Conservation (phyloP, 345 rosid species). For the Sisymbrium irio region DNA sequence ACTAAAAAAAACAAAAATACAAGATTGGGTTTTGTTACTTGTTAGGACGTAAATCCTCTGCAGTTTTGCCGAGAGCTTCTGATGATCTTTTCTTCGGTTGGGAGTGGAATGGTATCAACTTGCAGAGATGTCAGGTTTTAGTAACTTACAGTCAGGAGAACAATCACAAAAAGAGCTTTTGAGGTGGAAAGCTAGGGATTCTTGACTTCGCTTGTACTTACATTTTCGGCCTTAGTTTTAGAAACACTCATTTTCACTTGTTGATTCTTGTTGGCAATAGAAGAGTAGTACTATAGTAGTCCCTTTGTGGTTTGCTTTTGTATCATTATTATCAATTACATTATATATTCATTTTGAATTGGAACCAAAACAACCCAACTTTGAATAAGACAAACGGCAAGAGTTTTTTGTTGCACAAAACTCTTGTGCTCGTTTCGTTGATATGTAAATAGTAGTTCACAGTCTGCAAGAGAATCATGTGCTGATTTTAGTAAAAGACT, state of each 20-base stretch:
- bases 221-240: conserved; percentile 11
- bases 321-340: neutral
- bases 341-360: neutral
- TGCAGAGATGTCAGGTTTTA: conserved; percentile 16
- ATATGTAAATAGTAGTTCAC: neutral
- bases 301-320: neutral
- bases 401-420: neutral
- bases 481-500: neutral
- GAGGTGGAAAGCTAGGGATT: neutral
- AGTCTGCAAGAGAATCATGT: neutral
- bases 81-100: neutral
- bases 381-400: neutral
- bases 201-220: neutral
- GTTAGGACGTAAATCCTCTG: conserved; percentile 11
- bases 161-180: neutral
- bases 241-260: neutral
- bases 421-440: neutral
- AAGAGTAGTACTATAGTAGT: too few relatives aligned
- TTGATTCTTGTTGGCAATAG: conserved; percentile 1
- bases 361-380: neutral
- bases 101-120: neutral
- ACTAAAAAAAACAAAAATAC: conserved; percentile 37
- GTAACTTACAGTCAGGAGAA: conserved; percentile 9
- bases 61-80: conserved; percentile 18
- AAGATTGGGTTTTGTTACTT: neutral